Conservation (phyloP, 257 asterid genomes). For the Solanum arcanum region DNA sequence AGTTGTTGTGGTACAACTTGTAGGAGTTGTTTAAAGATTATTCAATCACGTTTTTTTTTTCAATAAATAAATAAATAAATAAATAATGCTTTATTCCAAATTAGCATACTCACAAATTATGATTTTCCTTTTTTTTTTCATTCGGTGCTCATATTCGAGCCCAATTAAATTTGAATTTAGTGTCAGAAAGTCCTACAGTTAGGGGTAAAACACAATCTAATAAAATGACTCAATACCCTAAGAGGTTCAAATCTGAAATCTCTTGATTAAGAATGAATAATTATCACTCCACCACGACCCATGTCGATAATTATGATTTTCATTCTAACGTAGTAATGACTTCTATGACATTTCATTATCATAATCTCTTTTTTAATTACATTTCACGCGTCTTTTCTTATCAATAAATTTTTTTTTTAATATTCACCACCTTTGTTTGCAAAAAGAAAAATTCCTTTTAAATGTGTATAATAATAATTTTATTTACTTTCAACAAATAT, state of each 20-base stretch:
- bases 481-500: neutral
- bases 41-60: neutral
- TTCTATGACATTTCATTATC: neutral
- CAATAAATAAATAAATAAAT: neutral
- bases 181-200: too few relatives aligned
- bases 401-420: too few relatives aligned
- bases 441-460: neutral
- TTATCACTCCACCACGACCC: too few relatives aligned
- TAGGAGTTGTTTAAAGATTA: neutral
- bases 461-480: neutral
- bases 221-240: too few relatives aligned
- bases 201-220: too few relatives aligned
- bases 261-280: too few relatives aligned
- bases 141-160: too few relatives aligned
- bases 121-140: neutral
- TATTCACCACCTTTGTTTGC: too few relatives aligned
- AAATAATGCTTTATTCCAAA: neutral
- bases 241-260: too few relatives aligned
- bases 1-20: neutral
- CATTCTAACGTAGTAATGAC: neutral
- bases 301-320: neutral
- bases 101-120: neutral
- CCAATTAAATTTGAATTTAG: too few relatives aligned
- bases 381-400: neutral
- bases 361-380: neutral